Conservation (phyloP, 1,284 basidiomycete genomes). For the Puccinia brachypodii region DNA sequence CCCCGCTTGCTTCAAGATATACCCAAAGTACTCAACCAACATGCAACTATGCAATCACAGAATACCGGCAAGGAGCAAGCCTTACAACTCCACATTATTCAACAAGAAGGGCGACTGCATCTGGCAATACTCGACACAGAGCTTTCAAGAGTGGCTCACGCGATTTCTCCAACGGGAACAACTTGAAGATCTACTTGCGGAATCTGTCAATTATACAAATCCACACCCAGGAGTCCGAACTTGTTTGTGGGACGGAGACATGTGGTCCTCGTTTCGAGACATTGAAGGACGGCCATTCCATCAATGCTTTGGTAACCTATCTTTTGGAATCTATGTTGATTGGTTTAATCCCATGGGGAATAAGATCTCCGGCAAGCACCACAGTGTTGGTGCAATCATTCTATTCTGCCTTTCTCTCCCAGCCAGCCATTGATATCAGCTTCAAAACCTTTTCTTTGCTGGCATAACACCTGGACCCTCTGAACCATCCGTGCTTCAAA, state of each 20-base stretch:
- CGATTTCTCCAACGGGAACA: neutral
- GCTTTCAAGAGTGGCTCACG: neutral
- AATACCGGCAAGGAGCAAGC: neutral
- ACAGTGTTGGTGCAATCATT: no score
- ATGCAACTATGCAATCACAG: neutral
- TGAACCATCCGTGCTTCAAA: slow-evolving; percentile 19
- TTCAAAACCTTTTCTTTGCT: no score
- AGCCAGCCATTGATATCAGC: no score
- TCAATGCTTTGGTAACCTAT: neutral
- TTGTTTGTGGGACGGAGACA: slow-evolving; percentile 7
- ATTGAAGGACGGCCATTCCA: neutral
- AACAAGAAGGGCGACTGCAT: neutral
- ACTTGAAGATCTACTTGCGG: neutral
- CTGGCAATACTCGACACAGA: slow-evolving; percentile 1
- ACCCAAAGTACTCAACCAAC: neutral
- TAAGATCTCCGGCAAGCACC: no score
- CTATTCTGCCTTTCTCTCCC: no score
- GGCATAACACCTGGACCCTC: no score
- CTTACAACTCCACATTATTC: neutral
- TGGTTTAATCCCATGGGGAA: slow-evolving; percentile 25
- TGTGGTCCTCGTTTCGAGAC: neutral
- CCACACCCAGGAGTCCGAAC: neutral
- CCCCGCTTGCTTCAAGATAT: slow-evolving; percentile 27
- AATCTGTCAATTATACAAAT: neutral
- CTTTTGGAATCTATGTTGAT: slow-evolving; percentile 25